Conservation (phyloP, 345 rosid species). For the Combretum micranthum region DNA sequence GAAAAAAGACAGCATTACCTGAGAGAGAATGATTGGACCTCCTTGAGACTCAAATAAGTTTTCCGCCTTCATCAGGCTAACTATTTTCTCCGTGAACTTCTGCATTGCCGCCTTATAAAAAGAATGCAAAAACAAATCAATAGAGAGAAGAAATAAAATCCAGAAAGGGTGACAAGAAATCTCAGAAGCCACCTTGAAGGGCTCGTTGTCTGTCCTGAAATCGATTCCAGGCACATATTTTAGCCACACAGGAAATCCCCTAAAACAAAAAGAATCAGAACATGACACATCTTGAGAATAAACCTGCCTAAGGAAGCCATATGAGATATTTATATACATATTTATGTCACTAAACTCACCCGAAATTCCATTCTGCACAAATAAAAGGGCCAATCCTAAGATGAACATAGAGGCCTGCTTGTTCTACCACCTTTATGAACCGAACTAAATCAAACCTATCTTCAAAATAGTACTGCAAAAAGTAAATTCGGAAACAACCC, state of each 20-base stretch:
- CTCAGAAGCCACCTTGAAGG: no score
- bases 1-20: conserved; percentile 13
- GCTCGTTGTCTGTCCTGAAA: conserved; percentile 39
- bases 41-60: conserved; percentile 35
- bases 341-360: conserved; percentile 16
- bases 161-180: no score
- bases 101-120: conserved; percentile 30
- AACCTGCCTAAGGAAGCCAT: background rate
- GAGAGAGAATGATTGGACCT: conserved; percentile 39
- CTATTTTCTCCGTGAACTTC: conserved; percentile 34
- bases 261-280: conserved; percentile 8
- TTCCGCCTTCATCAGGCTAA: conserved; percentile 32
- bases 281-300: background rate
- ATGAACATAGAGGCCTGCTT: conserved; percentile 33
- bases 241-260: conserved; percentile 47
- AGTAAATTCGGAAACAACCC: conserved; percentile 26
- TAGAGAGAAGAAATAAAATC: background rate
- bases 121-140: conserved; percentile 9
- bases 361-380: conserved; percentile 38
- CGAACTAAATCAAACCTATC: conserved; percentile 27
- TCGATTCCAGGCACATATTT: conserved; percentile 40
- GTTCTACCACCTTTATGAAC: conserved; percentile 33
- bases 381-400: conserved; percentile 47
- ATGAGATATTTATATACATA: background rate
- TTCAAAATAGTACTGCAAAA: no score